phyloP scores from a whole-genome alignment of 495 filamentous ascomycete species.

The Aspergillus kassunensis region DNA sequence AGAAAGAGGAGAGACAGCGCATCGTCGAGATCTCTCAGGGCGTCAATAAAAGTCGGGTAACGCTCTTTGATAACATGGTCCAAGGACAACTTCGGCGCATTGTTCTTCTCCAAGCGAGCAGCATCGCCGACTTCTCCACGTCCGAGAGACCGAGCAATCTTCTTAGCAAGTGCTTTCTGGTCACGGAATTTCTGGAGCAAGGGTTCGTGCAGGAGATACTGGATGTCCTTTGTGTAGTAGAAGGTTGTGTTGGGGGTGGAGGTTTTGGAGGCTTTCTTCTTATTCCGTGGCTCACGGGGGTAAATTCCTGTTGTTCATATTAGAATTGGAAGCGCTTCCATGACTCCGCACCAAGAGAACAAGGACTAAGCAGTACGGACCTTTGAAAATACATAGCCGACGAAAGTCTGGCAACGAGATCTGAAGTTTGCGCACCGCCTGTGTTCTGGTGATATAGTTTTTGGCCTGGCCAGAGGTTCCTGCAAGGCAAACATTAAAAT shows the following conservation, averaged over 20 bases:
- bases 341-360: background rate
- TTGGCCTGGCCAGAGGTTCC: constrained; percentile 89
- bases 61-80: constrained; percentile 97
- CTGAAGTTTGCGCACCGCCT: constrained; percentile 95
- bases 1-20: constrained; percentile 95
- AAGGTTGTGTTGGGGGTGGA: constrained; percentile 89
- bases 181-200: constrained; percentile 94
- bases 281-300: constrained; percentile 90
- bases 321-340: background rate
- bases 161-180: constrained; percentile 93
- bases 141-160: constrained; percentile 86
- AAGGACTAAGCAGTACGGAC: constrained; percentile 27
- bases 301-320: constrained; percentile 65
- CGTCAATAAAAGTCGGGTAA: constrained; percentile 95
- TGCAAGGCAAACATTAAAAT: constrained; percentile 25
- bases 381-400: constrained; percentile 98
- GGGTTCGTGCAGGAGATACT: constrained; percentile 95
- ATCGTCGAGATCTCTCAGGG: constrained; percentile 92
- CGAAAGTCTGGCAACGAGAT: constrained; percentile 95
- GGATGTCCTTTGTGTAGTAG: constrained; percentile 98
- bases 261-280: constrained; percentile 93
- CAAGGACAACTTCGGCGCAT: constrained; percentile 78
- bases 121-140: constrained; percentile 88
- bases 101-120: constrained; percentile 74
- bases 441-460: constrained; percentile 96